Evolutionary conservation across 2,329 filamentous ascomycete species (phyloP), one percentile per base, ranked within the genome.

Genomic region (Fusarium pseudoanthophilum): DNA sequence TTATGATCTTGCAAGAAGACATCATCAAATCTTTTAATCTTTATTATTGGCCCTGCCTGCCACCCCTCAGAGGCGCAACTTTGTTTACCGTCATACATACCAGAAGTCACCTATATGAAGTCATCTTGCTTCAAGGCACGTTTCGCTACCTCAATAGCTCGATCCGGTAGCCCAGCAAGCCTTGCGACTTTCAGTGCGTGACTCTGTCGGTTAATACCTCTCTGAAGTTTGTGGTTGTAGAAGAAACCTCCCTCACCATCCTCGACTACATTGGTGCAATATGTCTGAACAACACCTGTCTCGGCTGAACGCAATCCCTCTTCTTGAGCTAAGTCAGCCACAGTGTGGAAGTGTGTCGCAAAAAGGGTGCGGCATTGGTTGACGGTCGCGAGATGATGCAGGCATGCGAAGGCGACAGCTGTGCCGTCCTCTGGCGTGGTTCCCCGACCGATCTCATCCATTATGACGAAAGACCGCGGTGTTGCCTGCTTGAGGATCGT

Each of bases 401-500:
- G 85, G 78, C 92, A 95, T 3, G 95, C 96, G 81, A 93, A 98
- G 0, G 94, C 94, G 4, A 99, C 92, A 2, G 96, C 96, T 5
- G 92, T 89, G 5, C 96, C 96, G 80, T 98, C 96, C 78, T 95
- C 92, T 0, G 95, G 95, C 26, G 96, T 97, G 0, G 97, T 99
- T 14, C 96, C 96, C 53, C 96, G 89, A 2, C 96, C 96, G 42
- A 99, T 93, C 85, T 99, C 96, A 81, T 99, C 96, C 95, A 99
- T 98, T 81, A 99, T 95, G 69, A 96, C 95, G 77, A 99, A 97
- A 1, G 93, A 96, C 30, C 92, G 88, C 4, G 91, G 84, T 2
- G 95, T 98, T 0, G 96, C 95, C 74, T 93, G 88, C 69, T 92
- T 93, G 59, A 99, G 87, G 60, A 99, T 99, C 32, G 92, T 88